Base-by-base conservation (phyloP, 2,329 filamentous ascomycete genomes). In the Pseudocercospora fuligena region DNA sequence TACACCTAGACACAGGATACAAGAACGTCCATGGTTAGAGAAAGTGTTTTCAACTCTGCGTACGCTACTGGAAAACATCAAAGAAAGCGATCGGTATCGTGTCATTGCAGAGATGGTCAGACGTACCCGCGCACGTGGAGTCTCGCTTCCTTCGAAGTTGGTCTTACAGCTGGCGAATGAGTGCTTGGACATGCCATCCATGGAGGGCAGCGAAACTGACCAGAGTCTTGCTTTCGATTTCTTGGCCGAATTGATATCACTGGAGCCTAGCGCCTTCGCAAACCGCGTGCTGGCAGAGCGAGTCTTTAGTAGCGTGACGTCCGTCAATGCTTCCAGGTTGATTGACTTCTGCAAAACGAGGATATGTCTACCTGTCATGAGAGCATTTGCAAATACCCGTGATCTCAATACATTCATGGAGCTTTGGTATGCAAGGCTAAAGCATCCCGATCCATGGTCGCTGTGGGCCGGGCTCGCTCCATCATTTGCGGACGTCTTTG, bases 231-330 rank as follows among this genome's bases (percentile, higher is more conserved):
- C 23, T 27, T 83, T 82, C 80, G 64, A 69, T 1, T 68, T 85
- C 21, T 62, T 85, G 21, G 77, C 79, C 12, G 78, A 79, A 31
- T 73, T 84, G n/a, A 74, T 85, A 19, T 72, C 77, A 23, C 79
- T 84, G 60, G 82, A 85, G 68, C 71, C 81, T 2, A 81, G 81
- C 66, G 78, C 83, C 5, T 84, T 85, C 67, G 75, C 83, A 8
- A 69, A 70, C 33, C 14, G 57, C 14, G 47, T n/a, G 14, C 25
- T 69, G 16, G 27, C 65, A 11, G 25, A 66, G 23, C 46, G 63
- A 49, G 27, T 71, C 11, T 67, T 71, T 5, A 25, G 19, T 11
- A 58, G 19, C n/a, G 7, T 58, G 8, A 5, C 29, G 11, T 11
- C 16, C 2, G n/a, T 27, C 9, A 31, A 25, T 1, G 11, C 6